Conservation (phyloP, 164 flowering plant genomes). For the Amborella trichopoda region DNA sequence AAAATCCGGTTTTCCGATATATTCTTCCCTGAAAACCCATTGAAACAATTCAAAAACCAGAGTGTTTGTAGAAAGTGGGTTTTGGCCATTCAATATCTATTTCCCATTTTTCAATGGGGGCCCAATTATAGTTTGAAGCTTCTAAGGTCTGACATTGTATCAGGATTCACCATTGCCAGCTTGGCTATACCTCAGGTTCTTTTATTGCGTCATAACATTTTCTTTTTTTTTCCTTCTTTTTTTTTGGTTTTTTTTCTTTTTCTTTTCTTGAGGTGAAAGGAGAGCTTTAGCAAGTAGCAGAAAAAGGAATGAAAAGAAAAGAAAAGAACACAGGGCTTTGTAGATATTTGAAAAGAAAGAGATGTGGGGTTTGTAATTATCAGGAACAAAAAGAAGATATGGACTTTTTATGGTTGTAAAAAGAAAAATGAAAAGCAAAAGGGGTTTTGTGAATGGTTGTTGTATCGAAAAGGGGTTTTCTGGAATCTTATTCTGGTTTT, state of each 20-base stretch:
- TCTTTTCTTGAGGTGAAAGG: not conserved
- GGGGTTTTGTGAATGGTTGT: not conserved
- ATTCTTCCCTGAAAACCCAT: slow-evolving; percentile 90
- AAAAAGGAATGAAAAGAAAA: not conserved
- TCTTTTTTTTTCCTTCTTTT: not conserved
- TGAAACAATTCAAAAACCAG: slow-evolving; percentile 61
- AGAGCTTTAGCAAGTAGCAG: not conserved
- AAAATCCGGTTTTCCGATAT: slow-evolving; percentile 48
- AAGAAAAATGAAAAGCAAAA: not conserved
- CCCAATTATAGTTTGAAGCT: slow-evolving; percentile 23
- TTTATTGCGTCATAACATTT: not conserved
- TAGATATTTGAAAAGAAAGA: not conserved
- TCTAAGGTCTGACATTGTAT: slow-evolving; percentile 37
- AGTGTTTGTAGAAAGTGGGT: slow-evolving; percentile 24
- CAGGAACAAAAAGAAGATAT: not conserved
- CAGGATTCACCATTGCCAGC: slow-evolving; percentile 66
- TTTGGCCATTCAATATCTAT: slow-evolving; percentile 56
- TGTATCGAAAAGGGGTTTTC: not conserved
- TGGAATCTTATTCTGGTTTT: not conserved
- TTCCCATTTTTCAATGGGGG: slow-evolving; percentile 66
- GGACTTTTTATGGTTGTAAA: not conserved
- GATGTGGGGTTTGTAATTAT: not conserved
- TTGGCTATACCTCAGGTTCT: slow-evolving; percentile 52
- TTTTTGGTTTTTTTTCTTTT: not conserved
- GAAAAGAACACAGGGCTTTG: not conserved